Conservation (phyloP, 805 yeast species). For the Suhomyces sp. region DNA sequence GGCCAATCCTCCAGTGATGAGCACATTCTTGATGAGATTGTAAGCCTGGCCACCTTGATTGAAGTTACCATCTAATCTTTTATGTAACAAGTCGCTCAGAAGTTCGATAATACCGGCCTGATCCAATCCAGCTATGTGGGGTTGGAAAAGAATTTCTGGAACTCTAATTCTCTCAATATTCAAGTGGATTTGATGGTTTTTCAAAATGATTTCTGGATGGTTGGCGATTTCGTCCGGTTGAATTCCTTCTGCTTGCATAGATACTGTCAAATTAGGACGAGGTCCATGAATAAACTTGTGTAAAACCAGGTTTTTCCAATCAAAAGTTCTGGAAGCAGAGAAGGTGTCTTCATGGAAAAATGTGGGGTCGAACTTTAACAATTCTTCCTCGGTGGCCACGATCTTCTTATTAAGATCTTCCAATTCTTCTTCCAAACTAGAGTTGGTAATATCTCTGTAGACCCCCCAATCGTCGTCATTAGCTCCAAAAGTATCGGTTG, state of each 20-base stretch:
- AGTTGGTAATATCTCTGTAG: constrained; percentile 76
- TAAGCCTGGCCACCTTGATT: constrained; percentile 52
- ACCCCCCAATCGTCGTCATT: constrained; percentile 95
- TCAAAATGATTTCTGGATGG: constrained; percentile 67
- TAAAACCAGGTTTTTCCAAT: constrained; percentile 76
- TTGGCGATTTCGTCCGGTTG: constrained; percentile 42
- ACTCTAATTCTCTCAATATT: constrained; percentile 89
- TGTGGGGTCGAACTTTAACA: constrained; percentile 78
- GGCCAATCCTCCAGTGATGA: constrained; percentile 85
- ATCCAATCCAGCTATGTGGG: constrained; percentile 90
- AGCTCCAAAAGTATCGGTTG: constrained; percentile 91
- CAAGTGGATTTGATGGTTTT: constrained; percentile 85
- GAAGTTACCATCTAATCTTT: constrained; percentile 57
- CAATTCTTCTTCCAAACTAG: constrained; percentile 73
- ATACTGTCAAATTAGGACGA: constrained; percentile 65
- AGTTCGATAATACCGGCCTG: constrained; percentile 92
- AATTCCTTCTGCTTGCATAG: constrained; percentile 41
- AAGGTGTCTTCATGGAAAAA: constrained; percentile 83
- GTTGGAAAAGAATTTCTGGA: constrained; percentile 91
- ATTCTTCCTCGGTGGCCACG: constrained; percentile 63
- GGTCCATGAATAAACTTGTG: constrained; percentile 92
- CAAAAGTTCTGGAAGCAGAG: constrained; percentile 64
- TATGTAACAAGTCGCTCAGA: constrained; percentile 59
- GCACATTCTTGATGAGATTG: constrained; percentile 58
- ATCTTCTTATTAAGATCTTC: constrained; percentile 68